phyloP scores from a whole-genome alignment of 768 basidiomycete species.

The Naganishia onofrii region DNA sequence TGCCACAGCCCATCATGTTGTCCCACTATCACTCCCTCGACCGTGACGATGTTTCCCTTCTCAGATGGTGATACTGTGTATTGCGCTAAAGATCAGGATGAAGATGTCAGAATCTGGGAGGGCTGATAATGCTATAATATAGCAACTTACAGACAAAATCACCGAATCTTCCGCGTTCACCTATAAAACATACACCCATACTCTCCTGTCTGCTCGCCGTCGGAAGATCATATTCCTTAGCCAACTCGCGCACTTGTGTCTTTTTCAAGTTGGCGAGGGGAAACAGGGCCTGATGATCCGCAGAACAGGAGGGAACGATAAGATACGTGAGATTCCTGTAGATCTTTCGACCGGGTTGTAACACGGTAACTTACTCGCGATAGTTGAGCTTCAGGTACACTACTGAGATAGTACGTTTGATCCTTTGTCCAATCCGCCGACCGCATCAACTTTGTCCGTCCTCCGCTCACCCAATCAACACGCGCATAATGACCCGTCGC shows the following conservation, averaged over 20 bases:
- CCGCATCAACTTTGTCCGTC: conserved; percentile 54
- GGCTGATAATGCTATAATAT: no score
- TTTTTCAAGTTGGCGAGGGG: conserved; percentile 71
- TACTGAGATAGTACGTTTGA: conserved; percentile 86
- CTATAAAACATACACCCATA: conserved; percentile 94
- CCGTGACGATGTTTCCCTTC: conserved; percentile 67
- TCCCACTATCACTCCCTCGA: conserved; percentile 61
- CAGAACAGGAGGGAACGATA: conserved; percentile 1
- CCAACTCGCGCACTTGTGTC: conserved; percentile 68
- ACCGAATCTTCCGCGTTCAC: conserved; percentile 69
- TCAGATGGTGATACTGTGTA: conserved; percentile 63
- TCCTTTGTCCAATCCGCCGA: conserved; percentile 69
- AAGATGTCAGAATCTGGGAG: no score
- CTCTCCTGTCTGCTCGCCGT: conserved; percentile 77
- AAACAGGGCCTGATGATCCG: conserved; percentile 61
- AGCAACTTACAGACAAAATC: conserved; percentile 65
- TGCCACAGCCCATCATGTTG: conserved; percentile 74
- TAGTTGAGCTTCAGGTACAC: conserved; percentile 67
- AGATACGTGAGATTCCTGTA: background rate
- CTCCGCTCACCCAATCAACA: conserved; percentile 58
- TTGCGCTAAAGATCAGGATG: conserved; percentile 58
- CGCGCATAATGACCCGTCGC: conserved; percentile 78
- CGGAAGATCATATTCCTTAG: conserved; percentile 62
- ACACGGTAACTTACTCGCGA: conserved; percentile 53
- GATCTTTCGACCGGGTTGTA: background rate